Percentiles rank a stretch among this genome's conserved stretches.
These are phyloP conservation scores for Epichloe typhina DNA, from an alignment of 2,329 filamentous ascomycete genomes.

Conservation along the genomic window DNA sequence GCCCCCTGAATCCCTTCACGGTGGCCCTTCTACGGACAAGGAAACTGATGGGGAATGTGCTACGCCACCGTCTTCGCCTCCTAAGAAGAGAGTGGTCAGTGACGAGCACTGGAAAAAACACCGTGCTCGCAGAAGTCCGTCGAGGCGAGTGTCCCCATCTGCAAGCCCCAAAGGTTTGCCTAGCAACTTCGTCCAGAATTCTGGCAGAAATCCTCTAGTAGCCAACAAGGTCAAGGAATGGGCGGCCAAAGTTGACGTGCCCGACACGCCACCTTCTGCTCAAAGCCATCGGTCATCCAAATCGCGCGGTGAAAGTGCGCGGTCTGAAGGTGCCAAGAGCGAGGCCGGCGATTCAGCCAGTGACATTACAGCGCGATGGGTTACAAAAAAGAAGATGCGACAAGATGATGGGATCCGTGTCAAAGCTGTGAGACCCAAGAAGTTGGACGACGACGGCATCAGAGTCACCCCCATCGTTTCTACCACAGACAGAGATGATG, in stretches of 20 bases:
- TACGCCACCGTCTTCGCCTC: slow-evolving; percentile 37
- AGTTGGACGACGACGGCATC: slow-evolving; percentile 27
- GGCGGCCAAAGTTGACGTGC: slow-evolving; percentile 41
- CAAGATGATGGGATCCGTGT: slow-evolving; percentile 18
- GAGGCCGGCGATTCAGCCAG: slow-evolving; percentile 15
- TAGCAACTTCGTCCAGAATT: slow-evolving; percentile 42
- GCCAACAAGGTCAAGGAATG: slow-evolving; percentile 49
- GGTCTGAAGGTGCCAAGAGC: slow-evolving; percentile 14
- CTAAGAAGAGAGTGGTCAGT: slow-evolving; percentile 85
- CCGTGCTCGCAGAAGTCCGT: slow-evolving; percentile 37
- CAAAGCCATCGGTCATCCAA: slow-evolving; percentile 24
- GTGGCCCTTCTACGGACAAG: slow-evolving; percentile 13
- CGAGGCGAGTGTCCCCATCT: slow-evolving; percentile 28
- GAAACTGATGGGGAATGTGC: slow-evolving; percentile 10
- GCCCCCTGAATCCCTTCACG: slow-evolving; percentile 11
- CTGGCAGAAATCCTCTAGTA: slow-evolving; percentile 40
- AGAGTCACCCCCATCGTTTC: slow-evolving; percentile 25
- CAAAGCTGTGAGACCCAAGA: slow-evolving; percentile 3
- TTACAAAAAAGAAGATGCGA: slow-evolving; percentile 1
- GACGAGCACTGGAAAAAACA: slow-evolving; percentile 76
- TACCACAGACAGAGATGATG: slow-evolving; percentile 8
- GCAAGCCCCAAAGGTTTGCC: slow-evolving; percentile 25
- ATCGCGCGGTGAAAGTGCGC: slow-evolving; percentile 18
- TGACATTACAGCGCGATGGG: slow-evolving; percentile 14
- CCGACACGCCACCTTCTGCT: slow-evolving; percentile 23